phyloP scores from a whole-genome alignment of 2,329 filamentous ascomycete species.

The Acarospora socialis region DNA sequence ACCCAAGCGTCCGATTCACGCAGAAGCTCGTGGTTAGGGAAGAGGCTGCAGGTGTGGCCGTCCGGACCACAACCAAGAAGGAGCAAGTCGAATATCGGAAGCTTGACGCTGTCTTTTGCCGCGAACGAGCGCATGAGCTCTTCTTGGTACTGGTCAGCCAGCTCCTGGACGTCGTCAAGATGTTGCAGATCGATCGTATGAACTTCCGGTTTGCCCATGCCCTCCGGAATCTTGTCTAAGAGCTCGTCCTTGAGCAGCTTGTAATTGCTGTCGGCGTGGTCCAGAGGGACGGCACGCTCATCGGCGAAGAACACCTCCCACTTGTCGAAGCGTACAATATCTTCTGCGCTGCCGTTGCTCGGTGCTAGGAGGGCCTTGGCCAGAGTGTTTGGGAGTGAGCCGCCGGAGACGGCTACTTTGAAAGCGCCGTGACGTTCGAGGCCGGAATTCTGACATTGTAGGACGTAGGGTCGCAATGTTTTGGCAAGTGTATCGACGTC shows the following conservation, averaged over 20 bases:
- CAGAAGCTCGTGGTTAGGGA: conserved; percentile 76
- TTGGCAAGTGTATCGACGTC: conserved; percentile 54
- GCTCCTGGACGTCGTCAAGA: conserved; percentile 67
- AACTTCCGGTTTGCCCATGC: conserved; percentile 52
- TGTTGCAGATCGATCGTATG: conserved; percentile 60
- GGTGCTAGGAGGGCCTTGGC: conserved; percentile 63
- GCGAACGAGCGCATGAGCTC: conserved; percentile 74
- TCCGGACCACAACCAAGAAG: conserved; percentile 90
- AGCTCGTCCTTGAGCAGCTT: conserved; percentile 73
- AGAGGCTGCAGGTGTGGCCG: conserved; percentile 92
- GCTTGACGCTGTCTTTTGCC: conserved; percentile 79
- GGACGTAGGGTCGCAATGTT: conserved; percentile 67
- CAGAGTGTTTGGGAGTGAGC: conserved; percentile 78
- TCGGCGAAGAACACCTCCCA: conserved; percentile 99
- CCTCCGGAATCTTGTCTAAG: conserved; percentile 68
- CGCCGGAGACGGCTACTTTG: conserved; percentile 85
- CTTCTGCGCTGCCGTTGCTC: conserved; percentile 37
- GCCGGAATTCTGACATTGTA: conserved; percentile 67
- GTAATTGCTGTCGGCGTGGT: conserved; percentile 92
- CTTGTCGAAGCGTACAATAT: conserved; percentile 60
- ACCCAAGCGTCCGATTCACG: conserved; percentile 86
- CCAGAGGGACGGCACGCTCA: conserved; percentile 83
- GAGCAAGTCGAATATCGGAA: conserved; percentile 89
- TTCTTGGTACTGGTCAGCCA: conserved; percentile 90
- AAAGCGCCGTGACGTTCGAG: conserved; percentile 69